Evolutionary conservation across 2,329 filamentous ascomycete genomes (phyloP), one percentile per base, ranked within the genome.

Genomic region (Lasiodiplodia sp.): DNA sequence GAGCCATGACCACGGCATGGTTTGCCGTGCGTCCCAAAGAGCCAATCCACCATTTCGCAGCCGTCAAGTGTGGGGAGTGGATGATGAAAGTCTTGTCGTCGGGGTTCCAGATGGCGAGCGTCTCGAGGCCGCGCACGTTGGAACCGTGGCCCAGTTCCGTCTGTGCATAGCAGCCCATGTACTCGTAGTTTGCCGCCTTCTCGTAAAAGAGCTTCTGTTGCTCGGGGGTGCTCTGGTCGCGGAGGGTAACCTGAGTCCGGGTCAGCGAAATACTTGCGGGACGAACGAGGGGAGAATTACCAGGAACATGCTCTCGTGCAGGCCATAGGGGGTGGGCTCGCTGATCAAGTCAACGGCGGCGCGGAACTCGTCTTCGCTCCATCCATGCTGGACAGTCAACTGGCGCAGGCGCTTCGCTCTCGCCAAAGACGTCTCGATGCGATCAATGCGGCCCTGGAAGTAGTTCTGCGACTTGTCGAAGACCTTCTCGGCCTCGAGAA

Each of bases 41-140:
- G 1, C 92, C 92, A 73, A 93, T 93, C 92, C 92, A 94, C 91
- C 91, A 95, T 77, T 95, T 95, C 40, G 90, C 91, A 0, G 91
- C 87, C 1, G 92, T 94, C 68, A 94, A 83, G 70, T 88, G 84
- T 11, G 92, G 92, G 0, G 90, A 92, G 79, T 94, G 88, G 44
- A 94, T 84, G 16, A 84, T 89, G 74, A 94, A 94, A 3, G 89
- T 92, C 84, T 92, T 91, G 78, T 92, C 89, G 5, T 89, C 82
- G 0, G 87, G 82, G 74, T 92, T 90, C 91, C 91, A 94, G 0
- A 88, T 92, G 1, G 91, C 91, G 0, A 86, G 89, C 0, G 89
- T 91, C 79, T 91, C 89, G 18, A 92, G 81, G 8, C 91, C 91
- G 69, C 90, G 84, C 1, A 93, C 92, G 72, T 94, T 94, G 18